Percentiles rank a stretch among this genome's conserved stretches.
These are phyloP conservation scores for Trichoderma parareesei DNA, from an alignment of 495 filamentous ascomycete species.

Conservation along the genomic window DNA sequence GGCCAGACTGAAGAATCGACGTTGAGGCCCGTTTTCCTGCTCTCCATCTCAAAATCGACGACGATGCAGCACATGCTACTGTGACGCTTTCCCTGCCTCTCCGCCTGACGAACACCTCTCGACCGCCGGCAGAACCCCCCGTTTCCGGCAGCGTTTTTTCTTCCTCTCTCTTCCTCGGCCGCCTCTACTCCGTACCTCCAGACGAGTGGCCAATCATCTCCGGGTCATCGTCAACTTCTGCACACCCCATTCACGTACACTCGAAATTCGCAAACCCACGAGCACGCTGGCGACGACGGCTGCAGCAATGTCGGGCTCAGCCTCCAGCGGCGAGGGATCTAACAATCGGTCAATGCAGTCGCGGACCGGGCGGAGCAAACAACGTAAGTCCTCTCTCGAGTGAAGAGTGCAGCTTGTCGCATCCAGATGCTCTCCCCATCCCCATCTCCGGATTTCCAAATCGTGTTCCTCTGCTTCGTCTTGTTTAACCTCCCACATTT, in stretches of 20 bases:
- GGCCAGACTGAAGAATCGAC: neutral
- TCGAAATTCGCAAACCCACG: neutral
- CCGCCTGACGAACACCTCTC: neutral
- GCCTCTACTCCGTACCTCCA: slow-evolving; percentile 11
- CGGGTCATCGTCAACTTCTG: neutral
- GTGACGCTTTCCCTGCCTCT: slow-evolving; percentile 3
- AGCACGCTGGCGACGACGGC: neutral
- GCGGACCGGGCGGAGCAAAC: slow-evolving; percentile 65
- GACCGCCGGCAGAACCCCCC: slow-evolving; percentile 1
- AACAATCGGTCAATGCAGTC: slow-evolving; percentile 67
- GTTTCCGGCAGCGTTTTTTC: slow-evolving; percentile 19
- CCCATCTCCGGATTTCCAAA: neutral
- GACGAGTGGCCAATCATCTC: slow-evolving; percentile 9
- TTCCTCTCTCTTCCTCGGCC: slow-evolving; percentile 16
- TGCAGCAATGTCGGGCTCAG: neutral
- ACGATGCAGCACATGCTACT: slow-evolving; percentile 1
- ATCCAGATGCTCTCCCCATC: neutral
- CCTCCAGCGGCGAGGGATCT: slow-evolving; percentile 25
- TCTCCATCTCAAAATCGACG: neutral
- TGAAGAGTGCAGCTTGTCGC: slow-evolving; percentile 17
- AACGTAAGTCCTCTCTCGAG: slow-evolving; percentile 56
- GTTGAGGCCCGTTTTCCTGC: neutral
- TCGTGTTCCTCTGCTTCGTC: neutral
- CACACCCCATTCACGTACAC: too few relatives aligned
- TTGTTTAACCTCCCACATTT: too few relatives aligned